phyloP scores from a whole-genome alignment of 208 protist genomes.

The Zelonia costaricensis region DNA sequence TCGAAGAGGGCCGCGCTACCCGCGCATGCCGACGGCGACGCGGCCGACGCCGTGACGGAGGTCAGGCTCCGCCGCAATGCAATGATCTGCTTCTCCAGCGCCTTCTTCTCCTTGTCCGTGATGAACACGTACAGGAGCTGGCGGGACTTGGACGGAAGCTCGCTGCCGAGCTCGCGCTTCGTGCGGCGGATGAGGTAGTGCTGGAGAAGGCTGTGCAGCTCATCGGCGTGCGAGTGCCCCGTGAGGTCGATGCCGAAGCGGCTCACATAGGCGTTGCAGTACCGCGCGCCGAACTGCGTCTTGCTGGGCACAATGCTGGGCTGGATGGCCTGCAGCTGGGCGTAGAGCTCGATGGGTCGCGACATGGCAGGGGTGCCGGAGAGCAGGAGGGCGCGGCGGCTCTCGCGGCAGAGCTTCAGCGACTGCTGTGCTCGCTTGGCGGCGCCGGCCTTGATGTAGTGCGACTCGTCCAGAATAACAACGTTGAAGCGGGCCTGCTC shows the following conservation, averaged over 20 bases:
- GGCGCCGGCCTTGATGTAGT: slow-evolving; percentile 93
- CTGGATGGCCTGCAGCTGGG: slow-evolving; percentile 89
- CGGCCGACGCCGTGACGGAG: not conserved
- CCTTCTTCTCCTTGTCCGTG: slow-evolving; percentile 81
- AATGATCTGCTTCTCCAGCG: slow-evolving; percentile 72
- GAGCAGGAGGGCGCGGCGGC: slow-evolving; percentile 85
- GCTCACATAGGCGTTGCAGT: slow-evolving; percentile 90
- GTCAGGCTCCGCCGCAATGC: slow-evolving; percentile 47
- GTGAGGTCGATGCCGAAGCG: slow-evolving; percentile 74
- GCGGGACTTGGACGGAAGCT: slow-evolving; percentile 90
- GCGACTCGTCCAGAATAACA: slow-evolving; percentile 95
- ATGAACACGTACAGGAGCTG: slow-evolving; percentile 88
- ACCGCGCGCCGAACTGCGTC: slow-evolving; percentile 90
- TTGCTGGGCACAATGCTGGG: slow-evolving; percentile 53
- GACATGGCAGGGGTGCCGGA: slow-evolving; percentile 94
- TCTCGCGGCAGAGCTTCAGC: slow-evolving; percentile 74
- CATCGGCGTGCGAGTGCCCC: slow-evolving; percentile 85
- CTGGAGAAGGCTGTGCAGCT: slow-evolving; percentile 91
- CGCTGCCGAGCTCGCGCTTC: slow-evolving; percentile 88
- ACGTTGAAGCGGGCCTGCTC: slow-evolving; percentile 72
- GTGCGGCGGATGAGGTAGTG: slow-evolving; percentile 94
- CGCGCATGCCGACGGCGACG: not conserved
- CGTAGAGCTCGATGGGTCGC: slow-evolving; percentile 95
- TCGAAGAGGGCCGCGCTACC: not conserved
- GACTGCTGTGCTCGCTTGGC: slow-evolving; percentile 82